Base-by-base conservation (phyloP, 2,329 filamentous ascomycete species). In the Alternaria dauci region DNA sequence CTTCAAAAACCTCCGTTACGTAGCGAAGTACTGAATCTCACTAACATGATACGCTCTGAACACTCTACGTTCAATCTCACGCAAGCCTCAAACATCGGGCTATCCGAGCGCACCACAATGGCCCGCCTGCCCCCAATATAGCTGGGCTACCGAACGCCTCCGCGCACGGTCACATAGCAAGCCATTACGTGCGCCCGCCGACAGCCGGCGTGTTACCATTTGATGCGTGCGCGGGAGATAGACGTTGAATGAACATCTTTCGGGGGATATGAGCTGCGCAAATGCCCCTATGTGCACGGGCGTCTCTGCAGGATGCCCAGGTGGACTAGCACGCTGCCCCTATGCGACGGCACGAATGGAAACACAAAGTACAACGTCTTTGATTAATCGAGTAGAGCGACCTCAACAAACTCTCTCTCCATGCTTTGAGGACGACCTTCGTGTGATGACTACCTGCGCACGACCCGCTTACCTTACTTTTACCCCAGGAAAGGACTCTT, bases 401-500 rank as follows among this genome's bases (percentile, higher is more conserved):
- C 30, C 16, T 32, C 46, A 50, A 38, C 36, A 18, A 11, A 16
- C 46, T 26, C 20, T 50, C 20, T 36, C 32, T 4, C 34, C 32
- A 26, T 50, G 46, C 46, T 50, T 50, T 50, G 46, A 38, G 46
- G 46, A 50, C 20, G 20, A 23, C 25, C 38, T 32, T 34, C 28
- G 41, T 51, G 38, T 32, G 28, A 38, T 51, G 42, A 36, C 14
- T 39, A 8, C 18, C 25, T 20, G 38, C 36, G 61, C 61, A 63
- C 57, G 53, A 57, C n/a, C 47, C 47, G 36, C 42, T 36, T 23
- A n/a, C 28, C 42, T 59, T 43, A 42, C 52, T 46, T 47, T 54
- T 61, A 55, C 55, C 58, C 61, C 47, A 23, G 58, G 26, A 61
- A 61, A 63, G 52, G 52, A 42, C 55, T 34, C 34, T 61, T 63